phyloP scores from a whole-genome alignment of 495 filamentous ascomycete species.

The Talaromyces ruber region DNA sequence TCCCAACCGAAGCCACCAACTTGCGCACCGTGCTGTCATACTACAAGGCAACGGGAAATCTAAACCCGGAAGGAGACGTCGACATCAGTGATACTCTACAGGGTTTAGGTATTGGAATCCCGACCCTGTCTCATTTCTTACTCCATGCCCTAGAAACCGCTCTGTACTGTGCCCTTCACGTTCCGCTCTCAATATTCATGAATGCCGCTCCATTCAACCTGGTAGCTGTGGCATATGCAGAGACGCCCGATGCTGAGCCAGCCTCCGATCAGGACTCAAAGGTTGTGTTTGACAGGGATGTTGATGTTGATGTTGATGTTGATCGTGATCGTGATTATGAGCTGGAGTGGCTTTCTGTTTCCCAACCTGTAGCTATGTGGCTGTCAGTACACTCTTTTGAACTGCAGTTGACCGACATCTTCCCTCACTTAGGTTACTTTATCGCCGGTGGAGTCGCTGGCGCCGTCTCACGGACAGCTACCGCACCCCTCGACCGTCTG shows the following conservation, averaged over 20 bases:
- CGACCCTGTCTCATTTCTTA: slow-evolving; percentile 52
- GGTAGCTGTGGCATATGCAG: slow-evolving; percentile 31
- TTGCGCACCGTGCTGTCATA: slow-evolving; percentile 85
- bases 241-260: slow-evolving; percentile 18
- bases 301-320: slow-evolving; percentile 11
- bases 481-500: slow-evolving; percentile 90
- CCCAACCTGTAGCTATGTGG: slow-evolving; percentile 38
- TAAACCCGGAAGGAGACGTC: slow-evolving; percentile 93
- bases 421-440: slow-evolving; percentile 86
- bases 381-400: slow-evolving; percentile 42
- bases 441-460: slow-evolving; percentile 89
- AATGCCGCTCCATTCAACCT: slow-evolving; percentile 23
- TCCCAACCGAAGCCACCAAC: slow-evolving; percentile 64
- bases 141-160: slow-evolving; percentile 26
- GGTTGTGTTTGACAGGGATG: slow-evolving; percentile 19
- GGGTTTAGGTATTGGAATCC: slow-evolving; percentile 83
- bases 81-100: slow-evolving; percentile 80
- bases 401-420: slow-evolving; percentile 53
- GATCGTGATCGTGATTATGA: slow-evolving; percentile 30
- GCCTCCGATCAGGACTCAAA: slow-evolving; percentile 7
- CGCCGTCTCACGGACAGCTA: slow-evolving; percentile 84
- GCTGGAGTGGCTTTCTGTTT: slow-evolving; percentile 37
- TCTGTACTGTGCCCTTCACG: slow-evolving; percentile 33
- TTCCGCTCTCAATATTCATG: slow-evolving; percentile 12
- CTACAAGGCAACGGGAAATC: slow-evolving; percentile 80